Evolutionary conservation across 106 monocot genomes (phyloP).

Genomic region (Gastrodia elata): DNA sequence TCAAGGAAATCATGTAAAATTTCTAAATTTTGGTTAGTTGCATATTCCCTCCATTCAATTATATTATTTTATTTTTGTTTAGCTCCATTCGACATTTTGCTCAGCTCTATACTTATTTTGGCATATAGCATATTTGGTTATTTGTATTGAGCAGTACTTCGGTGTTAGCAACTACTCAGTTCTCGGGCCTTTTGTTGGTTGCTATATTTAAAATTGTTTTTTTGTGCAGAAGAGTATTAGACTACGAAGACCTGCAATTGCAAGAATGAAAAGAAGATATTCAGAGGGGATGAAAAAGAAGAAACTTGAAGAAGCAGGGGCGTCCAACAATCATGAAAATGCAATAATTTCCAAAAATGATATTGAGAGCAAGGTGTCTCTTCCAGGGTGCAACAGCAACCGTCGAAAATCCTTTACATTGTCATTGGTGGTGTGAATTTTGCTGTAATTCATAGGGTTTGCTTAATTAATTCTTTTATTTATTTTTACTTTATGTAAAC

Average conservation of each 20-base stretch:
- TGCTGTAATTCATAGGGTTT: background rate
- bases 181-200: too few relatives aligned
- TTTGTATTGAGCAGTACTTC: too few relatives aligned
- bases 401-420: slow-evolving; percentile 33
- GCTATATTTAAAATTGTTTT: too few relatives aligned
- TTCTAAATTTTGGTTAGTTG: too few relatives aligned
- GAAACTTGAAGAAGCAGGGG: background rate
- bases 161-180: too few relatives aligned
- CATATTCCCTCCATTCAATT: too few relatives aligned
- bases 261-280: slow-evolving; percentile 2
- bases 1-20: too few relatives aligned
- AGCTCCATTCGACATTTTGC: too few relatives aligned
- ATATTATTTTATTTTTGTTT: too few relatives aligned
- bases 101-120: too few relatives aligned
- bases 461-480: background rate
- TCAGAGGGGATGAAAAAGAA: slow-evolving; percentile 6
- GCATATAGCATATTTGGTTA: too few relatives aligned
- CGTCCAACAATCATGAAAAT: slow-evolving; percentile 6
- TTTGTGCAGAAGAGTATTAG: slow-evolving; percentile 10
- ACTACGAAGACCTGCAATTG: slow-evolving; percentile 3
- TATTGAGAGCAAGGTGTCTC: slow-evolving; percentile 4
- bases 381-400: slow-evolving; percentile 16
- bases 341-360: slow-evolving; percentile 14
- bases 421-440: slow-evolving; percentile 27
- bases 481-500: background rate